Base-by-base conservation (phyloP, 2,329 filamentous ascomycete species). In the Bipolaris oryzae region DNA sequence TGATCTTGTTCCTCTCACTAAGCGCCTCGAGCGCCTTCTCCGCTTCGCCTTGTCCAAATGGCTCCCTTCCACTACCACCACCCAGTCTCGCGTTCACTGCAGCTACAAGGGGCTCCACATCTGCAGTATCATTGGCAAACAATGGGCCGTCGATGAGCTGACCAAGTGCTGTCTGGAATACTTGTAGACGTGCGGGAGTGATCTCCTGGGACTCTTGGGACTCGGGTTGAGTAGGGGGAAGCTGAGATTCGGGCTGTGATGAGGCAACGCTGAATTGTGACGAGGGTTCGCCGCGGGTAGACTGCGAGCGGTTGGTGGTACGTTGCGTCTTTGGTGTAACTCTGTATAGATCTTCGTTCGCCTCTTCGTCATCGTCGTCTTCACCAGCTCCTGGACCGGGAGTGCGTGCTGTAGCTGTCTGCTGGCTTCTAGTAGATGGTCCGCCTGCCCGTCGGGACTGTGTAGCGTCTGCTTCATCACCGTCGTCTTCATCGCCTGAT, bases 91-190 rank as follows among this genome's bases (percentile, higher is more conserved):
- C 80, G 74, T 99, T 99, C 48, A 99, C 90, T 7, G 90, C 90
- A 3, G 83, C 83, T 16, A 97, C 83, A 31, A 99, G 83, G 23
- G 85, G 85, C 60, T 87, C 85, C 1, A 97, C 84, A 58, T 89
- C 84, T 13, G 92, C 92, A 16, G 88, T 87, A 69, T 98, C 95
- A 59, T 96, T 91, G 31, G 88, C 86, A 73, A 99, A 99, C n/a
- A 99, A 77, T 11, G 86, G 83, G 0, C 89, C 89, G 68, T 89
- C 89, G 70, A 96, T 88, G 51, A 99, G 82, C 67, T 91, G 89
- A 21, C 95, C 95, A 3, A 99, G 82, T 2, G 90, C 86, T 10
- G 86, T 85, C 52, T 91, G 87, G 87, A 99, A 99, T 1, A 86
- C 79, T 5, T 84, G 80, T 23, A 96, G 78, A 38, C 95, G 85